Evolutionary conservation across 768 basidiomycete genomes (phyloP).

Genomic region (Amanita jacksonii): DNA sequence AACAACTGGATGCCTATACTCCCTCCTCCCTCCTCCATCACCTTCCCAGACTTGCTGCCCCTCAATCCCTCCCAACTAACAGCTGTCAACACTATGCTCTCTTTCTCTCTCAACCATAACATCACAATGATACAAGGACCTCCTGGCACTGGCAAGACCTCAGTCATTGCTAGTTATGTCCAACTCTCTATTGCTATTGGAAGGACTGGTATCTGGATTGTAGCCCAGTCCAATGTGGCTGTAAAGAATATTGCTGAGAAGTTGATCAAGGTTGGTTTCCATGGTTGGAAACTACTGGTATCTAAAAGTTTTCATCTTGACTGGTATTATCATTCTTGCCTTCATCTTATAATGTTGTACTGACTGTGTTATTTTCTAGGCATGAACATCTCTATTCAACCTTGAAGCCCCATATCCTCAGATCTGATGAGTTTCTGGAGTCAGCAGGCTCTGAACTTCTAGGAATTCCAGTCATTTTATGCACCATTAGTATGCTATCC

Average conservation of each 20-base stretch:
- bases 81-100: slow-evolving; percentile 41
- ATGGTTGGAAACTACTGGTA: slow-evolving; percentile 59
- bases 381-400: slow-evolving; percentile 68
- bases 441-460: slow-evolving; percentile 18
- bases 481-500: slow-evolving; percentile 73
- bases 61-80: slow-evolving; percentile 38
- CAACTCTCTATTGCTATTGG: slow-evolving; percentile 31
- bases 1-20: slow-evolving; percentile 20
- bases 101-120: slow-evolving; percentile 22
- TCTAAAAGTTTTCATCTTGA: slow-evolving; percentile 53
- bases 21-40: background rate
- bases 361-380: slow-evolving; percentile 30
- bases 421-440: slow-evolving; percentile 30
- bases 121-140: slow-evolving; percentile 44
- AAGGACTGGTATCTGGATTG: slow-evolving; percentile 57
- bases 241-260: slow-evolving; percentile 88
- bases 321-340: slow-evolving; percentile 36
- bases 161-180: slow-evolving; percentile 60
- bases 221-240: slow-evolving; percentile 81
- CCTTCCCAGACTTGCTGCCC: background rate
- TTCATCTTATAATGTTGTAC: background rate
- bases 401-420: slow-evolving; percentile 42
- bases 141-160: slow-evolving; percentile 67
- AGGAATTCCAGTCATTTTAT: slow-evolving; percentile 55
- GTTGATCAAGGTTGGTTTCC: slow-evolving; percentile 43